Percentiles rank a stretch among this genome's conserved stretches.
These are phyloP conservation scores for Phytophthora pseudosyringae DNA, from an alignment of 352 stramenopile genomes.

Conservation along the genomic window DNA sequence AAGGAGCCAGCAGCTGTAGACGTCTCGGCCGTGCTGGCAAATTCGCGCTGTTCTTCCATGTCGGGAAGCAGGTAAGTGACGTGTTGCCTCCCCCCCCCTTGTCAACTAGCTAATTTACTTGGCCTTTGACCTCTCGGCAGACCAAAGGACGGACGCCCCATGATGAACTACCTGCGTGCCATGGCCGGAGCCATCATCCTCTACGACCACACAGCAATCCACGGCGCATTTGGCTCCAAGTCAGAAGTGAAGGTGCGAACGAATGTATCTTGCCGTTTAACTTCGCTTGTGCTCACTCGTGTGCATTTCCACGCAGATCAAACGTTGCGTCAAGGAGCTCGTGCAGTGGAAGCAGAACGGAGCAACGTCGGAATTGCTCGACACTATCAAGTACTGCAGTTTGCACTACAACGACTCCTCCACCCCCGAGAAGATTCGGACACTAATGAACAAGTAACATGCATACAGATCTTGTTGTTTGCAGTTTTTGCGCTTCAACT, in stretches of 20 bases:
- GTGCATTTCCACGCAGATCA: conserved; percentile 46
- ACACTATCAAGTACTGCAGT: conserved; percentile 63
- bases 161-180: conserved; percentile 54
- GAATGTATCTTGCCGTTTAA: not conserved
- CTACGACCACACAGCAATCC: conserved; percentile 57
- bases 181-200: conserved; percentile 68
- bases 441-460: conserved; percentile 44
- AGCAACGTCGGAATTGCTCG: conserved; percentile 47
- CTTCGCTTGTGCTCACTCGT: not conserved
- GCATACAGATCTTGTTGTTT: not conserved
- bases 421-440: conserved; percentile 55
- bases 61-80: conserved; percentile 24
- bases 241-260: conserved; percentile 59
- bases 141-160: conserved; percentile 45
- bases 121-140: conserved; percentile 6
- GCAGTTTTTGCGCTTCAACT: not conserved
- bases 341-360: conserved; percentile 43
- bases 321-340: conserved; percentile 63
- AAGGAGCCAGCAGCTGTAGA: conserved; percentile 45
- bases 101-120: not conserved
- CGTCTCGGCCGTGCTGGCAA: conserved; percentile 51
- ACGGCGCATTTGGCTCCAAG: conserved; percentile 59
- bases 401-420: conserved; percentile 55
- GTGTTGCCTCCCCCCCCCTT: not conserved
- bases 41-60: conserved; percentile 50